Percentiles rank a stretch among this genome's conserved stretches.
Conservation (phyloP, 2,329 filamentous ascomycete species). For the Metarhizium anisopliae region DNA sequence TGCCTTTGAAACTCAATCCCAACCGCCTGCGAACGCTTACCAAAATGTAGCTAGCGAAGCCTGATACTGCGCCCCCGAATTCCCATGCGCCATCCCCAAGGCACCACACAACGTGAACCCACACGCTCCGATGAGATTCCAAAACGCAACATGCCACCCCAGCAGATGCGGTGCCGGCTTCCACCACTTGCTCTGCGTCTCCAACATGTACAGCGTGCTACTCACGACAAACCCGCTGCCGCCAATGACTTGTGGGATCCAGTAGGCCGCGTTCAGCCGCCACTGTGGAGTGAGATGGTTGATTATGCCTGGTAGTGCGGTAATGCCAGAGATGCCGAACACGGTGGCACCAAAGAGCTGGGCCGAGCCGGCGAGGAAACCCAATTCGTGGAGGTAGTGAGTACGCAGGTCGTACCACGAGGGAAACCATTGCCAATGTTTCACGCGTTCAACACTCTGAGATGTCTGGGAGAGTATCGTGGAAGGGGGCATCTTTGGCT, state of each 20-base stretch:
- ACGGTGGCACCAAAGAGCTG: conserved; percentile 51
- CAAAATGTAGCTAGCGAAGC: conserved; percentile 16
- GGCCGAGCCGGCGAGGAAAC: conserved; percentile 47
- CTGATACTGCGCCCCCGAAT: conserved; percentile 10
- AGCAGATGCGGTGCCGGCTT: conserved; percentile 44
- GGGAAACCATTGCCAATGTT: conserved; percentile 52
- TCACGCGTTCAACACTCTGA: conserved; percentile 4
- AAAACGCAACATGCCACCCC: conserved; percentile 59
- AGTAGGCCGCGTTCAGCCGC: conserved; percentile 46
- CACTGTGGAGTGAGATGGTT: conserved; percentile 39
- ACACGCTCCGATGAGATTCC: conserved; percentile 55
- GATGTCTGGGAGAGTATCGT: neutral
- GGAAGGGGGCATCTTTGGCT: neutral
- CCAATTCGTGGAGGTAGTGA: conserved; percentile 53
- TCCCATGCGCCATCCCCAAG: conserved; percentile 28
- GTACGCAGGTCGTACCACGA: conserved; percentile 44
- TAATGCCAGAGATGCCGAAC: conserved; percentile 56
- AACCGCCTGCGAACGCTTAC: conserved; percentile 12
- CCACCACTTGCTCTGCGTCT: conserved; percentile 57
- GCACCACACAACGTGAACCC: conserved; percentile 56
- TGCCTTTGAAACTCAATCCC: neutral
- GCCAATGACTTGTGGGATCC: conserved; percentile 51
- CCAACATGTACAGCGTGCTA: conserved; percentile 52
- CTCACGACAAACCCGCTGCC: conserved; percentile 53
- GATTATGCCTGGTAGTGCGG: conserved; percentile 41